Evolutionary conservation across 2,329 filamentous ascomycete species (phyloP), one percentile per base, ranked within the genome.

Genomic region (Didymella exigua): DNA sequence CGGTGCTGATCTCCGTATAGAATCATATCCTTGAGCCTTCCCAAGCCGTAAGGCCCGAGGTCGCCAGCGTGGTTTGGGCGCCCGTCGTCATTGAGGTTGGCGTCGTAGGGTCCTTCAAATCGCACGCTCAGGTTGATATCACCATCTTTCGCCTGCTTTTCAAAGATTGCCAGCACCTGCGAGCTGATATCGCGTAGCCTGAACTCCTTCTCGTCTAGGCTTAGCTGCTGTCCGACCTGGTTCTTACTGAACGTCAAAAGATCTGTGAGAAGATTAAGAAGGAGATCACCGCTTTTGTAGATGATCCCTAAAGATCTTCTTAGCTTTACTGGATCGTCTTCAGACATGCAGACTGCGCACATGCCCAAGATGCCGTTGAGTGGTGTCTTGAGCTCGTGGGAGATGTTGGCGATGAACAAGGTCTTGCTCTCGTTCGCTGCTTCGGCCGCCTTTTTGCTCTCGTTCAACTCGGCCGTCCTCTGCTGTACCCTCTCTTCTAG

Each of bases 371-470:
- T 97, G 11, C 93, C 95, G 69, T 98, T 98, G 53, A 98, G 82
- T 0, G 95, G 95, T 1, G 95, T 99, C 71, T 96, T 96, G 30
- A 99, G 81, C 74, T 98, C 86, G 63, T 89, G 86, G 1, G 84
- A 87, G 45, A 98, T 96, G 67, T 98, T 98, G 16, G 95, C 95
- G 60, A 99, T 96, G 77, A 98, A 98, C 8, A 98, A 81, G 0
- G 95, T 98, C 78, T 99, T 99, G 81, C 91, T 96, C 76, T 96
- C 90, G 66, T 96, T 97, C 3, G 93, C 93, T n/a, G 90, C 89
- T 74, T 96, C 93, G 1, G 93, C 93, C 1, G 91, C 91, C 76
- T 91, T 91, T 73, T 96, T 96, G 78, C 89, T 96, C 58, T 91
- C 85, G 69, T 96, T 91, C 0, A 97, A 80, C 74, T 97, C 90